Evolutionary conservation across 805 yeast species (phyloP), one percentile per base, ranked within the genome.

Genomic region (Ogataea parapolymorpha): DNA sequence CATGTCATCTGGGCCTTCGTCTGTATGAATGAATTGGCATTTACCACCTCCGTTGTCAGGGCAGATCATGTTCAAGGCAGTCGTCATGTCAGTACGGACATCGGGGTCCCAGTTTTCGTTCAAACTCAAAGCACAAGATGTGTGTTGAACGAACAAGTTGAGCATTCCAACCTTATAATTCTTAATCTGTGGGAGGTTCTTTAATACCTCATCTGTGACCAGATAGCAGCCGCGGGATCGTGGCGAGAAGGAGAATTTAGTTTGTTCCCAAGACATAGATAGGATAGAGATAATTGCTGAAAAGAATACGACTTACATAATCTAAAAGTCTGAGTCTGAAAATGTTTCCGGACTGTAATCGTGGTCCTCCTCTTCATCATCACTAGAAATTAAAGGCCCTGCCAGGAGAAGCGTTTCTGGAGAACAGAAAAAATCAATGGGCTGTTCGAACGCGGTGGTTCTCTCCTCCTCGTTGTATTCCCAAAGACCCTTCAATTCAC

Each of bases 1-100:
- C 89, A 85, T 82, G 58, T 85, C 95, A 57, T 86, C 95, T 3
- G 85, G 72, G 1, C 87, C 95, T 61, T 85, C 95, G 40, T 82
- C 91, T 11, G 73, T 76, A 58, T 81, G 90, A 33, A 72, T 54
- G 51, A 81, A 82, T 3, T 31, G 35, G 26, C 62, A 58, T 32
- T 56, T 51, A 15, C 62, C 70, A 39, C 67, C 67, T 6, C 70
- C 74, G 44, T 72, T 73, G 53, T 85, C 91, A 0, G 95, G 95
- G 3, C 77, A 85, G 42, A 85, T 66, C 37, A 75, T 65, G 52
- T 79, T 82, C 50, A 86, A 61, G 1, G 84, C 75, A 17, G 72
- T 70, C 8, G 72, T 70, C 85, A 86, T 72, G 54, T 85, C 95
- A 1, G 55, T 61, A 46, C 90, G 70, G 10, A 85, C 95, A 55